Evolutionary conservation across 352 stramenopile species (phyloP).

Genomic region (Albugo laibachii): DNA sequence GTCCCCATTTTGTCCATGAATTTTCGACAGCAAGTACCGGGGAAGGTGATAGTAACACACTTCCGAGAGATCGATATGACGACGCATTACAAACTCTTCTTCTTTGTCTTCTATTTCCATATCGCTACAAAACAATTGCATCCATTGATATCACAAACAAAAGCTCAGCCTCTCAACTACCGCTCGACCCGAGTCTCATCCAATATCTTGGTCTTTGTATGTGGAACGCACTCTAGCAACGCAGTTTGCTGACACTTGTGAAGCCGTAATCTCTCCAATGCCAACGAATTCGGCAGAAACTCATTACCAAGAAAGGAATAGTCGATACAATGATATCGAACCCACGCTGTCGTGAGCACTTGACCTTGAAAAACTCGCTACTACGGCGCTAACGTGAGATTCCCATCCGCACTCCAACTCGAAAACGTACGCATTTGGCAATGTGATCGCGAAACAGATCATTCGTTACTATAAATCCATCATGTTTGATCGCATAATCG

Average conservation of each 20-base stretch:
- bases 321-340: slow-evolving; percentile 52
- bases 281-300: slow-evolving; percentile 77
- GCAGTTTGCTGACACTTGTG: slow-evolving; percentile 14
- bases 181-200: too few relatives aligned
- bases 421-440: slow-evolving; percentile 25
- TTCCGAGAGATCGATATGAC: slow-evolving; percentile 49
- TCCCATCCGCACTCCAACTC: not conserved
- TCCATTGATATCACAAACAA: not conserved
- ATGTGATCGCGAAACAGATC: slow-evolving; percentile 85
- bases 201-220: too few relatives aligned
- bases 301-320: slow-evolving; percentile 81
- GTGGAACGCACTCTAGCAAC: too few relatives aligned
- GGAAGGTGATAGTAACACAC: slow-evolving; percentile 59
- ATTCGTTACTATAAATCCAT: slow-evolving; percentile 81
- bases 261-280: slow-evolving; percentile 43
- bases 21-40: slow-evolving; percentile 30
- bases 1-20: slow-evolving; percentile 44
- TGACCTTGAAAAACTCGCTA: slow-evolving; percentile 50
- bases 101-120: slow-evolving; percentile 1
- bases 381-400: not conserved
- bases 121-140: not conserved
- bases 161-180: too few relatives aligned
- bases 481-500: slow-evolving; percentile 75
- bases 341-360: slow-evolving; percentile 31
- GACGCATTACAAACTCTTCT: slow-evolving; percentile 1